Conservation (phyloP, 1,284 basidiomycete genomes). For the Trichosporon ovoides region DNA sequence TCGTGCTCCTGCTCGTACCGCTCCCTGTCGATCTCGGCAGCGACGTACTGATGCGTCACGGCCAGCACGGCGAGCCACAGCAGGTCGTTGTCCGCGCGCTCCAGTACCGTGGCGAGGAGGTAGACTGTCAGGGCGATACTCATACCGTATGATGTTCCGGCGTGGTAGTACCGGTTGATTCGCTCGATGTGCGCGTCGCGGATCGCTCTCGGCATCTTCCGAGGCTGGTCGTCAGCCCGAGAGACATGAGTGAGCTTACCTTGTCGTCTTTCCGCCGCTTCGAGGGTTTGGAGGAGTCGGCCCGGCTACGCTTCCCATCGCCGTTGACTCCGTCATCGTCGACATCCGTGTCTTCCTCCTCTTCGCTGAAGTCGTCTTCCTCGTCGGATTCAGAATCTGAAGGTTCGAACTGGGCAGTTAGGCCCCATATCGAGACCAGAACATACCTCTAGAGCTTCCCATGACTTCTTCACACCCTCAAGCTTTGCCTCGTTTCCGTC, state of each 20-base stretch:
- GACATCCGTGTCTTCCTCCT: constrained; percentile 50
- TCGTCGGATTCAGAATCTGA: constrained; percentile 40
- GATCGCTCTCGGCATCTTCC: constrained; percentile 64
- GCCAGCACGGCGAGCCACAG: constrained; percentile 94
- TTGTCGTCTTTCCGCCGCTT: constrained; percentile 31
- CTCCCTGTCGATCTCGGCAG: constrained; percentile 78
- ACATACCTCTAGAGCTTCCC: constrained; percentile 68
- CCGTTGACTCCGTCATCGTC: constrained; percentile 50
- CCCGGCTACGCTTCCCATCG: constrained; percentile 53
- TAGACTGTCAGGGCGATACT: constrained; percentile 86
- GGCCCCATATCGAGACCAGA: neutral
- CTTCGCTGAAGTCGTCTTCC: constrained; percentile 50
- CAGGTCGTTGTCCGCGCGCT: constrained; percentile 86
- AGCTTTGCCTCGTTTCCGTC: constrained; percentile 70
- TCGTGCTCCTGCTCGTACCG: constrained; percentile 75
- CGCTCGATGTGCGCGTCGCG: constrained; percentile 59
- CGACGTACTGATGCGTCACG: constrained; percentile 85
- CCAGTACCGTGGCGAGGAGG: constrained; percentile 78
- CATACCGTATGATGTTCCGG: constrained; percentile 83
- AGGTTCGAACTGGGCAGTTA: constrained; percentile 33
- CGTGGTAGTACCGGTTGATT: constrained; percentile 74
- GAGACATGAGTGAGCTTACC: constrained; percentile 14
- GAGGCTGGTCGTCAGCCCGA: constrained; percentile 25
- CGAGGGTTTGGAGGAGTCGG: constrained; percentile 16
- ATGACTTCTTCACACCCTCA: constrained; percentile 44